Evolutionary conservation across 75 land plant genomes (phyloP).

Genomic region (Cryptomeria japonica): DNA sequence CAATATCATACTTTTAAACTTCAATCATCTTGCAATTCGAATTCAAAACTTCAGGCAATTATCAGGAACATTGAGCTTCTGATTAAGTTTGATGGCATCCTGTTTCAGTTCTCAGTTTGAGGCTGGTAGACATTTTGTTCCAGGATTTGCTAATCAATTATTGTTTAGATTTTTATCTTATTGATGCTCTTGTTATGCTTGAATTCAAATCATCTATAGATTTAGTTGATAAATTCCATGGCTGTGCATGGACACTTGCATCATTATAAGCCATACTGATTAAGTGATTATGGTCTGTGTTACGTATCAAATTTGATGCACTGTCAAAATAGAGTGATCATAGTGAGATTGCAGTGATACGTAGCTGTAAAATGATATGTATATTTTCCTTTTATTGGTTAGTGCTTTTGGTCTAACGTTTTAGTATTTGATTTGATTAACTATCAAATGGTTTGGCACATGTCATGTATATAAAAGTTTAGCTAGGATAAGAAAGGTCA

Average conservation of each 20-base stretch:
- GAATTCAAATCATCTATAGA: not conserved
- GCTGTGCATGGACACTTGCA: not conserved
- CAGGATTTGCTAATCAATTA: not conserved
- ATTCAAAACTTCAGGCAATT: not conserved
- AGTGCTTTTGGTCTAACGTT: too few species aligned
- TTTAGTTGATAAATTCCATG: not conserved
- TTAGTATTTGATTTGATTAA: too few species aligned
- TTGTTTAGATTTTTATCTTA: too few species aligned
- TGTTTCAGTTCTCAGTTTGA: not conserved
- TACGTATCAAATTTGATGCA: not conserved
- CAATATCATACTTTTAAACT: not conserved
- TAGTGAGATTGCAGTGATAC: not conserved
- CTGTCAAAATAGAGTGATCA: not conserved
- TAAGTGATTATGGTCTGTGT: not conserved
- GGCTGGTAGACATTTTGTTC: not conserved
- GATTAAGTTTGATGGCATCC: not conserved
- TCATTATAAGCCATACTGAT: not conserved
- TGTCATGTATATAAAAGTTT: too few species aligned
- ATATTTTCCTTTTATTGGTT: too few species aligned
- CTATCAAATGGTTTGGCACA: not conserved
- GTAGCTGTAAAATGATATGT: too few species aligned
- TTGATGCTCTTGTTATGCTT: not conserved
- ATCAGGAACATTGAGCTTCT: not conserved
- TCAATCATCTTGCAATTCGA: not conserved
- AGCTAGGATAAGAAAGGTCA: not conserved